Evolutionary conservation across 2,329 filamentous ascomycete species (phyloP).

Genomic region (Neonectria magnoliae): DNA sequence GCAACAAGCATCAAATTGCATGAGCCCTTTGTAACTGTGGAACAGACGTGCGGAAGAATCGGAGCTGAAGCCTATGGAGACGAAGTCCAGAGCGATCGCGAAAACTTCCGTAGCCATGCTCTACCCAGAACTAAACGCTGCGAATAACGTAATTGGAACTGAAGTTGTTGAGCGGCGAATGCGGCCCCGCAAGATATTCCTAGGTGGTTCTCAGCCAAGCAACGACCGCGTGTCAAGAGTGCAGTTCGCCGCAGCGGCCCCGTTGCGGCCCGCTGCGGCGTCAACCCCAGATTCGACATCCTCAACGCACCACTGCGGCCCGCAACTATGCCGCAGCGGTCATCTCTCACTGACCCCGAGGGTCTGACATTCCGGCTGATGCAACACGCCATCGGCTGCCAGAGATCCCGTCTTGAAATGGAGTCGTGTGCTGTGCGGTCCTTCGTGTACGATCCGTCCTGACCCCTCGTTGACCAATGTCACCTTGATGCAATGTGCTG

Average conservation of each 20-base stretch:
- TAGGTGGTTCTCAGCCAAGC: background rate
- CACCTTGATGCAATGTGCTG: background rate
- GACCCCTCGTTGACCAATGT: background rate
- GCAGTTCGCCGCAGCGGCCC: background rate
- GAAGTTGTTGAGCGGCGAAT: background rate
- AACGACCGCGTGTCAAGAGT: background rate
- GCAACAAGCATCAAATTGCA: background rate
- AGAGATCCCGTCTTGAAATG: background rate
- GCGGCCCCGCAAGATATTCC: background rate
- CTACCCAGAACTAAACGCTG: background rate
- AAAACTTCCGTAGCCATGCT: background rate
- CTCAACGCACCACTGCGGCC: background rate
- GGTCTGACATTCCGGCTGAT: background rate
- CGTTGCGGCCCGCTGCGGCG: background rate
- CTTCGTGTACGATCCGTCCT: background rate
- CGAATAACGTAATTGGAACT: background rate
- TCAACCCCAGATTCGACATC: background rate
- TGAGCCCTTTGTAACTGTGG: background rate
- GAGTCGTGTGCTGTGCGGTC: background rate
- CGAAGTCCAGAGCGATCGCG: background rate
- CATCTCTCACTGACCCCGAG: background rate
- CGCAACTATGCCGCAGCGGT: slow-evolving; percentile 1
- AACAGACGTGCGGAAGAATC: background rate
- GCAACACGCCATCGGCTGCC: background rate
- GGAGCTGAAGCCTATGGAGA: background rate